Evolutionary conservation across 73 alveolate genomes (phyloP), one percentile per base, ranked within the genome.

Genomic region (Blepharisma japonicum): DNA sequence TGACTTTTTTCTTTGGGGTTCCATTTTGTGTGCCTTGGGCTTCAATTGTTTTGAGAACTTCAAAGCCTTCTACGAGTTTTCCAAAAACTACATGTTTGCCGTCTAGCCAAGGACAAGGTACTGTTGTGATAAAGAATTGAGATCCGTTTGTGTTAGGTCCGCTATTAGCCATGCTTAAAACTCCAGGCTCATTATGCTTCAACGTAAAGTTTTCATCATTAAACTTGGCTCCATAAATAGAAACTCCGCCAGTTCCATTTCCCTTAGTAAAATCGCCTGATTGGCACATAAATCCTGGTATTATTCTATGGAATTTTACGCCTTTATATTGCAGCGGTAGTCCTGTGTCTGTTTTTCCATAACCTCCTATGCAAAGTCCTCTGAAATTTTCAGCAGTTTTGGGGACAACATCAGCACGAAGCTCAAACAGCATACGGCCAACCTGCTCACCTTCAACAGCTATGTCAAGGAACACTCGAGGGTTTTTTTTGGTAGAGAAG

Each of bases 21-120:
- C 97, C 97, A 49, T 66, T 46, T 71, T 77, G 61, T 42, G 86
- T 51, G 20, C 89, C 86, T 14, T 45, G 70, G 39, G 78, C 51
- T 72, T 83, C 90, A 32, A 83, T 39, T 61, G 55, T 72, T 79
- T 76, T 82, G 49, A 82, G 81, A 14, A 82, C 84, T 21, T 82
- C 88, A 71, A 82, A 56, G 27, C 97, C 97, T 14, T 85, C 79
- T 1, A 77, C 79, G 38, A 96, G 95, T 47, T 80, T 74, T 48
- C 99, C 99, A 81, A 96, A 96, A 18, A 95, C 99, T 20, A 97
- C 87, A 80, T 96, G 98, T 84, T 95, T 96, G 71, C 98, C 98
- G 87, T 96, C 99, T 68, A 96, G 79, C 97, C 98, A 96, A 48
- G 83, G 91, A 25, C 96, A 82, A 25, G 96, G 89, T 21, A 86